A percentile compares a stretch with the other conserved stretches of the same genome.
Conservation (phyloP, 148 eudicot genomes). For the Chenopodium album region DNA sequence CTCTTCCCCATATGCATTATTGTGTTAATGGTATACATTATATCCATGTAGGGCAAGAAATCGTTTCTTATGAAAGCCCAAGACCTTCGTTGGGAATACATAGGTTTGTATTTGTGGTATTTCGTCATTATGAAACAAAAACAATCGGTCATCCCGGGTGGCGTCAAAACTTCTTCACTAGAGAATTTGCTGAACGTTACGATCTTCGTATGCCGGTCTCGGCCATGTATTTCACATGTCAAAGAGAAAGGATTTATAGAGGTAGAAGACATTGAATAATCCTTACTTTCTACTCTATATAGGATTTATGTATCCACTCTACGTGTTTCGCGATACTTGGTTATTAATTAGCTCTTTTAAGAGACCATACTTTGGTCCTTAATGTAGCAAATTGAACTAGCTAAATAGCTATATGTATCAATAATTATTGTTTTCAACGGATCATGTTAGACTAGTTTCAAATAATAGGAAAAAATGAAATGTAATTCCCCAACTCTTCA, state of each 20-base stretch:
- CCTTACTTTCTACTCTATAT: background rate
- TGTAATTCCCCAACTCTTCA: too few species aligned
- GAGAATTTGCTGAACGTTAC: conserved; percentile 40
- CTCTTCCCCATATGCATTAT: too few species aligned
- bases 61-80: conserved; percentile 34
- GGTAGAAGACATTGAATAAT: conserved; percentile 8
- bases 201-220: conserved; percentile 38
- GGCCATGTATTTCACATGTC: conserved; percentile 39
- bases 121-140: conserved; percentile 28
- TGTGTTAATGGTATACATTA: too few species aligned
- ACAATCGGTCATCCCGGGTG: conserved; percentile 34
- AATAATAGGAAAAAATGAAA: too few species aligned
- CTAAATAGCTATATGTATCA: too few species aligned
- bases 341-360: too few species aligned
- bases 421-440: too few species aligned
- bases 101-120: conserved; percentile 34
- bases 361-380: too few species aligned
- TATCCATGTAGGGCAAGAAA: conserved; percentile 24
- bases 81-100: conserved; percentile 36
- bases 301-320: too few species aligned
- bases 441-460: too few species aligned
- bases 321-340: too few species aligned
- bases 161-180: conserved; percentile 44
- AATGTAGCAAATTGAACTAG: too few species aligned
- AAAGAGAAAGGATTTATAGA: conserved; percentile 28